Evolutionary conservation across 1,139 yeast genomes (phyloP).

Genomic region (Suhomyces anneliseae): DNA sequence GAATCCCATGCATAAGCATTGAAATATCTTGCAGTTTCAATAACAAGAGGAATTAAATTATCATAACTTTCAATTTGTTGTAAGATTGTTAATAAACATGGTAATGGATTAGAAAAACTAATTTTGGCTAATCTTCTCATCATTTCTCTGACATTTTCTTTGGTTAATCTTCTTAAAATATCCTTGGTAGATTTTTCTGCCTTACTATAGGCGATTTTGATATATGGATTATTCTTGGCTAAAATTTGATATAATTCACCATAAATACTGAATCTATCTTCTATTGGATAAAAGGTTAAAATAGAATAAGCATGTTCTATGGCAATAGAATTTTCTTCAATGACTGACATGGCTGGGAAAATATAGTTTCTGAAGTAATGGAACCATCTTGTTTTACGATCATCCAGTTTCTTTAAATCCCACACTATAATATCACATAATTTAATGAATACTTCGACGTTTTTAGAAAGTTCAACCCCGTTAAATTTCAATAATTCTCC

Average conservation of each 20-base stretch:
- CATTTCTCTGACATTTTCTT: conserved; percentile 75
- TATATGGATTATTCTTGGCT: conserved; percentile 55
- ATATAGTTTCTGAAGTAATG: conserved; percentile 64
- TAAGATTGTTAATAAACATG: conserved; percentile 63
- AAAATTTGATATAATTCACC: conserved; percentile 71
- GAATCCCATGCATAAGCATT: conserved; percentile 86
- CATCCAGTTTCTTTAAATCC: conserved; percentile 27
- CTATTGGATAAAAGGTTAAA: conserved; percentile 54
- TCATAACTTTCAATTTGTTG: conserved; percentile 90
- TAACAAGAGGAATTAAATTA: conserved; percentile 75
- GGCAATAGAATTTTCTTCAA: conserved; percentile 61
- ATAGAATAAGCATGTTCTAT: conserved; percentile 62
- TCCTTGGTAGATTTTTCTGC: conserved; percentile 85
- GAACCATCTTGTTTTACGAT: conserved; percentile 50
- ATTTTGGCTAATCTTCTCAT: conserved; percentile 76
- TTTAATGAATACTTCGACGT: conserved; percentile 52
- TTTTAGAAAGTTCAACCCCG: conserved; percentile 58
- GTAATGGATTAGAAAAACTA: conserved; percentile 80
- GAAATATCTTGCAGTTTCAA: conserved; percentile 78
- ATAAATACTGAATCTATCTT: conserved; percentile 73
- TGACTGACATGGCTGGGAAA: conserved; percentile 64
- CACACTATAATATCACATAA: conserved; percentile 58
- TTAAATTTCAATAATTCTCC: conserved; percentile 53
- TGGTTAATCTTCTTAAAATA: conserved; percentile 80
- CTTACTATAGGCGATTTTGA: conserved; percentile 63